These are phyloP conservation scores for Sporothrix humicola DNA, from an alignment of 2,329 filamentous ascomycete species.

Conservation along the genomic window DNA sequence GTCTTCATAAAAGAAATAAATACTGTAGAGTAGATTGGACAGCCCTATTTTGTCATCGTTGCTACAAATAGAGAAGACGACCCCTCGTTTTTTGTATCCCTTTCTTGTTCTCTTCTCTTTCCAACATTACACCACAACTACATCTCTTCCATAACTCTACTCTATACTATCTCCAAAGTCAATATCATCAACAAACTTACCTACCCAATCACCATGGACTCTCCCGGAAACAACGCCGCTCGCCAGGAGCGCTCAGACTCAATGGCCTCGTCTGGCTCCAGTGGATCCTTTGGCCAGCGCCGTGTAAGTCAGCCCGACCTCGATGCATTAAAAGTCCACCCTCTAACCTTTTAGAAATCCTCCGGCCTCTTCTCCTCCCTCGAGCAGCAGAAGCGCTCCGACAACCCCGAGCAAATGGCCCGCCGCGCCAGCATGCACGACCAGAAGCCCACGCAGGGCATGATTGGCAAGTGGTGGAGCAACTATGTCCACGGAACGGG, in stretches of 20 bases:
- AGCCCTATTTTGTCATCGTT: background rate
- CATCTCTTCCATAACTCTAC: background rate
- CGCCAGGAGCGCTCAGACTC: conserved; percentile 42
- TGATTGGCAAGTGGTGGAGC: conserved; percentile 63
- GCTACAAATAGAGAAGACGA: conserved; percentile 8
- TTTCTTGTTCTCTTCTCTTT: background rate
- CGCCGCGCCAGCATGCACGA: conserved; percentile 62
- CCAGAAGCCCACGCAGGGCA: conserved; percentile 55
- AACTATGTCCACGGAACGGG: conserved; percentile 51
- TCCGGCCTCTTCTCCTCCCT: conserved; percentile 58
- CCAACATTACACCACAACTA: background rate
- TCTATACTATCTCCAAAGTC: background rate
- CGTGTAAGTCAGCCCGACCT: conserved; percentile 35
- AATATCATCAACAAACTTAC: background rate
- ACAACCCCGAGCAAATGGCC: conserved; percentile 50
- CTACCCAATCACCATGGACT: conserved; percentile 33
- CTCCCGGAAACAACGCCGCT: conserved; percentile 31
- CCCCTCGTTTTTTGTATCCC: background rate
- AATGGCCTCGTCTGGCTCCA: conserved; percentile 33
- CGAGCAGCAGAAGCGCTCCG: conserved; percentile 56
- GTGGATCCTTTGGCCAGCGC: conserved; percentile 31
- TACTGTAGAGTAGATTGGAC: too few species aligned
- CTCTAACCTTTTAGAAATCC: conserved; percentile 28
- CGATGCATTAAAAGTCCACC: background rate
- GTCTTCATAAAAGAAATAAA: background rate